Evolutionary conservation across 2,329 filamentous ascomycete genomes (phyloP).

Genomic region (Colletotrichum sp.): DNA sequence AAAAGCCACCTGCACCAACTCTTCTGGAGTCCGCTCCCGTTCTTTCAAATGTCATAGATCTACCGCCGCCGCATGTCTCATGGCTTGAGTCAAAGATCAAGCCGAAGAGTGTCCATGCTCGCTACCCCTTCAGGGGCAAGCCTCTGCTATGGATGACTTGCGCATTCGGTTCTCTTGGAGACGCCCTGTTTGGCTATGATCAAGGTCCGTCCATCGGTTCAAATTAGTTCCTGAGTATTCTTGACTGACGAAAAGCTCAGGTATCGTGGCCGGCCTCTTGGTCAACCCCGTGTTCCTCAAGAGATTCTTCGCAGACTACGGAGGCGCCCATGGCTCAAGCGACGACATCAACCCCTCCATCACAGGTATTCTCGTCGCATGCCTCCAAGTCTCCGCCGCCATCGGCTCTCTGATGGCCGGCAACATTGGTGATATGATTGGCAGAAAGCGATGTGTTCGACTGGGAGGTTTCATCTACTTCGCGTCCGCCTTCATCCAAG

Average conservation of each 20-base stretch:
- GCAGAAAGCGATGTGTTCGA: background rate
- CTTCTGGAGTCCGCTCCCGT: background rate
- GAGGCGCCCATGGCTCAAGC: background rate
- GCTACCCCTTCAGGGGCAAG: background rate
- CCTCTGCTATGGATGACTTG: background rate
- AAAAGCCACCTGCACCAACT: background rate
- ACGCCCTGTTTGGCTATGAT: background rate
- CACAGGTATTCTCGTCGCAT: background rate
- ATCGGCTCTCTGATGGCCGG: background rate
- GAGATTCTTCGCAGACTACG: background rate
- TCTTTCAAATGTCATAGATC: background rate
- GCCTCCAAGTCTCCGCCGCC: background rate
- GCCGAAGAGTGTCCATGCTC: background rate
- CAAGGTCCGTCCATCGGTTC: background rate
- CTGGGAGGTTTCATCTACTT: background rate
- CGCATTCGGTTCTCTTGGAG: background rate
- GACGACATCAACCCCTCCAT: background rate
- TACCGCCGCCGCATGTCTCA: background rate
- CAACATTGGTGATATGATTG: background rate
- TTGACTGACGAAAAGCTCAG: background rate
- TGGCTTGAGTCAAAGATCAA: background rate
- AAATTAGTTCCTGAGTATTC: rapidly evolving
- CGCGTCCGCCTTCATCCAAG: background rate
- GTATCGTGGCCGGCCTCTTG: background rate
- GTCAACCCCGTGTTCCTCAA: background rate